These are phyloP conservation scores for Neonectria coccinea DNA, from an alignment of 2,329 filamentous ascomycete genomes.

Conservation along the genomic window DNA sequence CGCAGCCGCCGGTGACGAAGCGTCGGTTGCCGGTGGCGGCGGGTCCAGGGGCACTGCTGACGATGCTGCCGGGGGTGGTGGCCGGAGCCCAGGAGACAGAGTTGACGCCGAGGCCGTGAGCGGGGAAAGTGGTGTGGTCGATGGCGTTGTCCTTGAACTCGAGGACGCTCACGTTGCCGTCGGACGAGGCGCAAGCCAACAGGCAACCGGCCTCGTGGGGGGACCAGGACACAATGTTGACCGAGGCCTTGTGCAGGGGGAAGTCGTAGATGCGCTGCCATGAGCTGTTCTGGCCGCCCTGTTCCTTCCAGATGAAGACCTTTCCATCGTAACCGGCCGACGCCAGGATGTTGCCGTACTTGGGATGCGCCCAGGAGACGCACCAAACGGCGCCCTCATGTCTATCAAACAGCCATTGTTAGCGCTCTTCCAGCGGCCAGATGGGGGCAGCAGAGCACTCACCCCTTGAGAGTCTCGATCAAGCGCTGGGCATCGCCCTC, in stretches of 20 bases:
- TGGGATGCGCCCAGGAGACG: conserved; percentile 97
- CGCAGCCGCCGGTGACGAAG: conserved; percentile 94
- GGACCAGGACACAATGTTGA: conserved; percentile 98
- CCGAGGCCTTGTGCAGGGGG: conserved; percentile 91
- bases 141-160: conserved; percentile 98
- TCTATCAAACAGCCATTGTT: conserved; percentile 58
- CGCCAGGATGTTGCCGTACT: conserved; percentile 97
- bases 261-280: conserved; percentile 95
- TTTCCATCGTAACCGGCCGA: conserved; percentile 97
- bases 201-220: conserved; percentile 96
- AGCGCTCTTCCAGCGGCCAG: conserved; percentile 19
- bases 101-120: conserved; percentile 95
- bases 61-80: conserved; percentile 83
- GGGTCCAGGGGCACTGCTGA: conserved; percentile 74
- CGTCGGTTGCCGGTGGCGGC: conserved; percentile 75
- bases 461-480: conserved; percentile 95
- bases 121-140: conserved; percentile 88
- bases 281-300: conserved; percentile 65
- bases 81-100: conserved; percentile 95
- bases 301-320: conserved; percentile 98
- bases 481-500: conserved; percentile 92
- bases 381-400: conserved; percentile 99
- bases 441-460: conserved; percentile 47
- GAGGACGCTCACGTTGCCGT: conserved; percentile 92
- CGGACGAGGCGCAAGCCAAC: conserved; percentile 92